A percentile compares a stretch with the other conserved stretches of the same genome.
phyloP scores from a whole-genome alignment of 2,329 filamentous ascomycete species.

The Hypoxylon sp. region DNA sequence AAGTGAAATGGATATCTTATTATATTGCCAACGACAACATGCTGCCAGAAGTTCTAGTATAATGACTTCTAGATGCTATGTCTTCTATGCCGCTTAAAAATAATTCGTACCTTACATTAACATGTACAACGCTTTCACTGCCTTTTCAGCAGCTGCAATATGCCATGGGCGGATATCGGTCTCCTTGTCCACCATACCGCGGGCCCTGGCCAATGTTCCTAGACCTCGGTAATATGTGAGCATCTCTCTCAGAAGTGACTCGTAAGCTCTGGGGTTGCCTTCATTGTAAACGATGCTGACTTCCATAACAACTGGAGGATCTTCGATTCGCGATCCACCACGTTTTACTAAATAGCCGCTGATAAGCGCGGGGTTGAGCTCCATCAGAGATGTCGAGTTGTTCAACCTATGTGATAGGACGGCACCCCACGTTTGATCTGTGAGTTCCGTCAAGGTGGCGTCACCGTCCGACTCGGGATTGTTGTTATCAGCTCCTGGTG shows the following conservation, averaged over 20 bases:
- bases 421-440: conserved; percentile 83
- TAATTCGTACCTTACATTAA: conserved; percentile 65
- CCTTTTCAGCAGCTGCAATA: conserved; percentile 79
- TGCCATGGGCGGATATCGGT: conserved; percentile 82
- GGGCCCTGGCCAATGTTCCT: conserved; percentile 76
- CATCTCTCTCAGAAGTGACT: conserved; percentile 78
- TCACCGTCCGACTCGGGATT: conserved; percentile 71
- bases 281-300: conserved; percentile 74
- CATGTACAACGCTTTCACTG: conserved; percentile 74
- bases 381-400: conserved; percentile 69
- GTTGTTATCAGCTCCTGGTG: conserved; percentile 61
- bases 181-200: conserved; percentile 72
- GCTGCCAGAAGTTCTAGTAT: conserved; percentile 1
- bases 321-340: conserved; percentile 68
- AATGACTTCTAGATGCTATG: conserved; percentile 8
- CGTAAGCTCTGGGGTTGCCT: conserved; percentile 68
- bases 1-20: conserved; percentile 22
- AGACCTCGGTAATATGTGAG: conserved; percentile 77
- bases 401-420: conserved; percentile 77
- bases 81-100: background rate
- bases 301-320: conserved; percentile 73
- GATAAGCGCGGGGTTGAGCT: conserved; percentile 70
- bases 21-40: conserved; percentile 12
- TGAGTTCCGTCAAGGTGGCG: conserved; percentile 77
- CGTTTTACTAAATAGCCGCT: conserved; percentile 78